Conservation (phyloP, 345 rosid species). For the Lepidium sativum region DNA sequence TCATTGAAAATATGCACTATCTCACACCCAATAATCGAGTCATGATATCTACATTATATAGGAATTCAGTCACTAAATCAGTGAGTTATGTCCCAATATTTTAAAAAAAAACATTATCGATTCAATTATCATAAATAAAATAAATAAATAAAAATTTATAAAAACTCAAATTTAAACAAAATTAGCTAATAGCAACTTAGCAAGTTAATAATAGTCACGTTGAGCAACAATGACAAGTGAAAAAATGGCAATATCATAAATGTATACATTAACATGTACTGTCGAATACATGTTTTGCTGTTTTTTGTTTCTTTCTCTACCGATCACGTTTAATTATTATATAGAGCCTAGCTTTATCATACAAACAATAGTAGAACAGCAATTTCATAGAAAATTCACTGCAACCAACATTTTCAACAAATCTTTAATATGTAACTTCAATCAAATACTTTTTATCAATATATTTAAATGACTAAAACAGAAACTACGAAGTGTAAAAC, state of each 20-base stretch:
- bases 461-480: no score
- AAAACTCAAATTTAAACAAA: background rate
- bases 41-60: no score
- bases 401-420: background rate
- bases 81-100: no score
- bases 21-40: no score
- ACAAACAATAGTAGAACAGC: background rate
- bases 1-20: no score
- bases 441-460: background rate
- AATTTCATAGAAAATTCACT: background rate
- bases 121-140: no score
- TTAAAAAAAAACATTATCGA: no score
- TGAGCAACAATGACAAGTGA: constrained; percentile 14
- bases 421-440: background rate
- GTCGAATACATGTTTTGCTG: constrained; percentile 24
- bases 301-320: background rate
- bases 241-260: background rate
- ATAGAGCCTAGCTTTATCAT: background rate
- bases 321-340: background rate
- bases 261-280: constrained; percentile 1
- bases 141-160: no score
- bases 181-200: background rate
- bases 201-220: constrained; percentile 12
- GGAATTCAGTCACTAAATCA: no score
- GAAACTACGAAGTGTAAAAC: no score